Evolutionary conservation across 2,329 filamentous ascomycete species (phyloP).

Genomic region (Aphanoascus verrucosus): DNA sequence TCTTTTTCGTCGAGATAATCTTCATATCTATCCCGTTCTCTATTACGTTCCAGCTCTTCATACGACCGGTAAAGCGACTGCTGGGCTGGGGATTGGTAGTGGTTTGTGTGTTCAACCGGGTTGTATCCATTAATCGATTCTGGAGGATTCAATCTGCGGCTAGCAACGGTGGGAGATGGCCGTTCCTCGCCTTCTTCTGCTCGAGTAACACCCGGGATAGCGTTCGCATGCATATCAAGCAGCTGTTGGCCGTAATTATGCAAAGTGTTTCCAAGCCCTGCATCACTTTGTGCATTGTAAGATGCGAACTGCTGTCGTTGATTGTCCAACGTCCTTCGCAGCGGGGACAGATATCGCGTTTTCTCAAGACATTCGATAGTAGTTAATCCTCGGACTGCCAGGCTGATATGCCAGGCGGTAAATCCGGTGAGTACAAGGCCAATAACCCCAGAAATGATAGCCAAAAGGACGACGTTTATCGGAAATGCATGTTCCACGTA

Average conservation of each 20-base stretch:
- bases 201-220: constrained; percentile 65
- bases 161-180: constrained; percentile 28
- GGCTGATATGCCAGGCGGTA: constrained; percentile 79
- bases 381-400: constrained; percentile 70
- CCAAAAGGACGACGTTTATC: constrained; percentile 80
- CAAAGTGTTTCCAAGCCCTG: constrained; percentile 32
- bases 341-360: constrained; percentile 77
- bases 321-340: constrained; percentile 59
- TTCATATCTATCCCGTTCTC: constrained; percentile 59
- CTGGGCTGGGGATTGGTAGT: constrained; percentile 35
- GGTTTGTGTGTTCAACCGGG: constrained; percentile 13
- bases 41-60: constrained; percentile 49
- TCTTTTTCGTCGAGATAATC: constrained; percentile 85
- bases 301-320: constrained; percentile 41
- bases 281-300: constrained; percentile 26
- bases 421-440: constrained; percentile 81
- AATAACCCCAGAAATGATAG: constrained; percentile 81
- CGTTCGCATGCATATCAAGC: constrained; percentile 70
- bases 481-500: constrained; percentile 70
- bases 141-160: constrained; percentile 11
- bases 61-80: constrained; percentile 39
- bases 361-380: constrained; percentile 96
- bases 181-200: constrained; percentile 67
- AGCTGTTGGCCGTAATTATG: constrained; percentile 61
- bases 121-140: constrained; percentile 12